These are phyloP conservation scores for Kuraishia capsulata DNA, from an alignment of 805 yeast species.

Conservation along the genomic window DNA sequence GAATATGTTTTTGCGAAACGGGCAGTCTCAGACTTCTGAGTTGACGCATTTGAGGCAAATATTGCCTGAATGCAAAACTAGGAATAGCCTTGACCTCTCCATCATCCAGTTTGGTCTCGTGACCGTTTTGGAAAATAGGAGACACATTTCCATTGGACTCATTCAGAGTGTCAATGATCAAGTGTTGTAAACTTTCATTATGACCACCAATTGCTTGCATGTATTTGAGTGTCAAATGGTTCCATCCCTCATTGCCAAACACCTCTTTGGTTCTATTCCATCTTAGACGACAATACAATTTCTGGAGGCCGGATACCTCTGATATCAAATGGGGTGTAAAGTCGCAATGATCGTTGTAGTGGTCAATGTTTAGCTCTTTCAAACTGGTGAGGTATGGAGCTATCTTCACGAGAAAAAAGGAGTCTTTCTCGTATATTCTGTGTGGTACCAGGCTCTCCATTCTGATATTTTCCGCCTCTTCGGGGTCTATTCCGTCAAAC, in stretches of 20 bases:
- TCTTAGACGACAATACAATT: conserved; percentile 11
- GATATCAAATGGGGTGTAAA: conserved; percentile 8
- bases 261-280: conserved; percentile 10
- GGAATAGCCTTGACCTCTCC: conserved; percentile 5
- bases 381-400: conserved; percentile 7
- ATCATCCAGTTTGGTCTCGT: no score
- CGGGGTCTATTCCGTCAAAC: conserved; percentile 8
- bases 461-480: conserved; percentile 5
- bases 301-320: conserved; percentile 6
- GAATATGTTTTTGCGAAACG: conserved; percentile 6
- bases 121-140: conserved; percentile 3
- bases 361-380: conserved; percentile 10
- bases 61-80: conserved; percentile 4
- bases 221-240: conserved; percentile 4
- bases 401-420: conserved; percentile 7
- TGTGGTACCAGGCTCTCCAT: not conserved
- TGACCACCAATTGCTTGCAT: conserved; percentile 5
- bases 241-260: conserved; percentile 3
- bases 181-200: conserved; percentile 6
- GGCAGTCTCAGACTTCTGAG: conserved; percentile 12
- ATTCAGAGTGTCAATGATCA: conserved; percentile 14
- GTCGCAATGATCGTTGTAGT: conserved; percentile 11
- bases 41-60: conserved; percentile 6
- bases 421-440: not conserved
- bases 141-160: no score